phyloP scores from a whole-genome alignment of 305 asterid genomes.

The Rubia tinctorum region DNA sequence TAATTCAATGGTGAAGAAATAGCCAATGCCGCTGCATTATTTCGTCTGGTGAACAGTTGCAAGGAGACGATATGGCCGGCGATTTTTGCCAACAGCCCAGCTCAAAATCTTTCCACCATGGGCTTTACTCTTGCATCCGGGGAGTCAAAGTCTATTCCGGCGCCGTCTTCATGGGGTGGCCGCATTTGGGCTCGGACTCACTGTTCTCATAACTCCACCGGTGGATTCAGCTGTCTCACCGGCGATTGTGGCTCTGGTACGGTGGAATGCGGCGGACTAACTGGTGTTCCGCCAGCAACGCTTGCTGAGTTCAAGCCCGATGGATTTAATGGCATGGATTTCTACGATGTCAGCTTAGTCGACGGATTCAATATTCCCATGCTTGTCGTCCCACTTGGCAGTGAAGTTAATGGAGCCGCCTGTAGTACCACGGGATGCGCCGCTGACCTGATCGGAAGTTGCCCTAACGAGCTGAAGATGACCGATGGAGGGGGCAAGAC shows the following conservation, averaged over 20 bases:
- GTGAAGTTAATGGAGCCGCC: constrained; percentile 24
- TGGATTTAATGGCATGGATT: constrained; percentile 47
- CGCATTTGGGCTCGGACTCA: constrained; percentile 76
- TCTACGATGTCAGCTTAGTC: constrained; percentile 76
- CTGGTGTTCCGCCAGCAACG: constrained; percentile 57
- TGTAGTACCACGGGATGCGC: constrained; percentile 62
- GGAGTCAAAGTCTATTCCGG: constrained; percentile 39
- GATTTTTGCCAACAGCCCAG: constrained; percentile 39
- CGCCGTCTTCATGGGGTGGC: constrained; percentile 72
- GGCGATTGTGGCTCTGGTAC: constrained; percentile 81
- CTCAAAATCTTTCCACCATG: constrained; percentile 44
- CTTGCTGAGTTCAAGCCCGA: constrained; percentile 72
- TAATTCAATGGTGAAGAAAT: constrained; percentile 22
- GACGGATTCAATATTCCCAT: constrained; percentile 85
- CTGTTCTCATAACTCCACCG: constrained; percentile 58
- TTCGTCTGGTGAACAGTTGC: constrained; percentile 49
- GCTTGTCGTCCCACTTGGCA: constrained; percentile 60
- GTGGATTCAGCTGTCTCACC: constrained; percentile 55
- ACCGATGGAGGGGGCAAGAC: constrained; percentile 23
- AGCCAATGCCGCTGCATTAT: constrained; percentile 41
- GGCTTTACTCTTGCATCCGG: constrained; percentile 56
- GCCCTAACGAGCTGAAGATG: constrained; percentile 71
- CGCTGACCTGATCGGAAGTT: constrained; percentile 49
- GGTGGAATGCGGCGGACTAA: constrained; percentile 53
- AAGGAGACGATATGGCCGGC: background rate